Base-by-base conservation (phyloP, 768 basidiomycete genomes). In the Cytidiella melzeri region DNA sequence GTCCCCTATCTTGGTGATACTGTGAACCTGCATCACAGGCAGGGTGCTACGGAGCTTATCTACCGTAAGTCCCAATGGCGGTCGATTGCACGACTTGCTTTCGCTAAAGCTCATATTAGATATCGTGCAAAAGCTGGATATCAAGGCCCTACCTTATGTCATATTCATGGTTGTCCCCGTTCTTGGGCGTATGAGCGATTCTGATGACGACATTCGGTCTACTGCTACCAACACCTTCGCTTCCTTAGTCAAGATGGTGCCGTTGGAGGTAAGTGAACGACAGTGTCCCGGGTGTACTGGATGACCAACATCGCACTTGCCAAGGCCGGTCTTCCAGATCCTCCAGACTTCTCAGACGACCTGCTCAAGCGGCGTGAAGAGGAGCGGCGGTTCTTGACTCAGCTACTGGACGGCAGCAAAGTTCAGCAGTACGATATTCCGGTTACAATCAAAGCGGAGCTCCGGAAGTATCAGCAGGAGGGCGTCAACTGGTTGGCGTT, bases 401-500 rank as follows among this genome's bases (percentile, higher is more conserved):
- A 99, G 63, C 75, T 99, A 7, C 80, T 99, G 27, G 96, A 97
- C 61, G 96, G 96, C 11, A 86, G 76, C 59, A 96, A 98, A 66
- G 92, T 97, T 13, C 90, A 93, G 57, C 82, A 85, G 54, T 99
- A 97, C 64, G 67, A 70, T 37, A 80, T 99, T 1, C 92, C 96
- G 0, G 81, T 93, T 48, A 69, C 72, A 23, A 89, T 99, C 73
- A 90, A 94, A 50, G 93, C 94, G 26, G 92, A 97, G 57, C 73
- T 99, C 42, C 86, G 96, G 51, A 92, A 93, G 64, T 99, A 99
- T 64, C 96, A 99, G 67, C 90, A 92, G 68, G 96, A 99, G 48
- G 96, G 96, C 27, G 90, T 99, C 56, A 98, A 92, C 64, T 99
- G 96, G 96, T 74, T 99, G 15, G 96, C 96, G 1, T 99, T 99